Conservation (phyloP, 305 asterid genomes). For the Nicotiana rustica region DNA sequence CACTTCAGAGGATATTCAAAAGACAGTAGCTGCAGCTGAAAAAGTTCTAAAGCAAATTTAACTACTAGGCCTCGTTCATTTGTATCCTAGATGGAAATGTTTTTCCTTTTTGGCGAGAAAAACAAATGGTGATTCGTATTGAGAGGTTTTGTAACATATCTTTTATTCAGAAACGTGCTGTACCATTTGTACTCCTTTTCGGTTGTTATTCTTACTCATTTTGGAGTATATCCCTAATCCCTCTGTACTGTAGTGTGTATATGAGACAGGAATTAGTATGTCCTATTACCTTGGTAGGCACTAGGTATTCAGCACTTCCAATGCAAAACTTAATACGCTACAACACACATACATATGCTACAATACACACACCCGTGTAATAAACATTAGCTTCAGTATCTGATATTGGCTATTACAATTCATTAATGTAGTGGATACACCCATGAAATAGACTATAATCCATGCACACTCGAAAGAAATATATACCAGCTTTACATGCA, state of each 20-base stretch:
- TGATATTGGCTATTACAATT: neutral
- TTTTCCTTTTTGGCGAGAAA: neutral
- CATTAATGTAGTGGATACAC: neutral
- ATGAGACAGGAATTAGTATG: neutral
- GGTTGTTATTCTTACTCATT: neutral
- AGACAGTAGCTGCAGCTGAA: slow-evolving; percentile 85
- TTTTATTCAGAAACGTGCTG: slow-evolving; percentile 5
- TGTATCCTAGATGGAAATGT: neutral
- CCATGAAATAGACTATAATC: neutral
- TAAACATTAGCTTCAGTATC: neutral
- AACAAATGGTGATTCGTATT: neutral
- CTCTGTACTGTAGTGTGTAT: neutral
- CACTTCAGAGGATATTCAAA: slow-evolving; percentile 74
- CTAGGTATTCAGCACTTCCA: neutral
- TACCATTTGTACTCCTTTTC: neutral
- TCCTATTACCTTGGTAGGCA: no score
- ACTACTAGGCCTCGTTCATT: neutral
- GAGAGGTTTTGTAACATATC: slow-evolving; percentile 18
- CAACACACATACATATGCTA: no score
- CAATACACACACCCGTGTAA: neutral
- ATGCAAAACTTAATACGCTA: neutral
- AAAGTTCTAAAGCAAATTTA: slow-evolving; percentile 65
- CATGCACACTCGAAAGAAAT: neutral
- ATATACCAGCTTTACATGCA: slow-evolving; percentile 17
- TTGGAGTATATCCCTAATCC: neutral